phyloP scores from a whole-genome alignment of 345 rosid species.

The Noccaea caerulescens region DNA sequence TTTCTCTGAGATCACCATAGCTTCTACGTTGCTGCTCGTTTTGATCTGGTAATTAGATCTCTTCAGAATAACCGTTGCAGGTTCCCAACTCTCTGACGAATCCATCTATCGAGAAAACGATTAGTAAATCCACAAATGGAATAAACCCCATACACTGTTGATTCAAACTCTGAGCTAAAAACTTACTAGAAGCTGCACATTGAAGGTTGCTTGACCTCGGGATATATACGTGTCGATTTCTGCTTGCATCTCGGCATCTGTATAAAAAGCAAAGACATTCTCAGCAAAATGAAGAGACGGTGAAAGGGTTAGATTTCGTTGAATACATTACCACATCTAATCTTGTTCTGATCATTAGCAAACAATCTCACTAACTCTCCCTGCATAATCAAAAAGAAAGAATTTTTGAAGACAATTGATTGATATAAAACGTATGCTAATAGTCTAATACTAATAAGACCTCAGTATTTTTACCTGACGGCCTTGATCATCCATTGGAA shows the following conservation, averaged over 20 bases:
- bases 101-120: slow-evolving; percentile 50
- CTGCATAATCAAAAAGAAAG: slow-evolving; percentile 47
- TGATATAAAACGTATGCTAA: too few relatives aligned
- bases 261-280: slow-evolving; percentile 30
- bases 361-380: slow-evolving; percentile 87
- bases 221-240: slow-evolving; percentile 67
- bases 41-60: slow-evolving; percentile 70
- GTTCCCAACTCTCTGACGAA: slow-evolving; percentile 78
- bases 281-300: not conserved
- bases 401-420: too few relatives aligned
- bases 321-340: slow-evolving; percentile 78
- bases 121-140: not conserved
- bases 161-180: not conserved
- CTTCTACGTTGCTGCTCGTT: slow-evolving; percentile 50
- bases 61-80: slow-evolving; percentile 57
- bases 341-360: slow-evolving; percentile 92
- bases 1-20: slow-evolving; percentile 57
- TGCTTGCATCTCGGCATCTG: slow-evolving; percentile 80
- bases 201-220: slow-evolving; percentile 72
- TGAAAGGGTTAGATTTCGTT: slow-evolving; percentile 5
- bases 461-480: slow-evolving; percentile 62
- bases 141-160: not conserved
- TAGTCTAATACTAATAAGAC: too few relatives aligned
- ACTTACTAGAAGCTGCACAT: slow-evolving; percentile 70
- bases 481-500: slow-evolving; percentile 98